Percentiles rank a stretch among this genome's conserved stretches.
These are phyloP conservation scores for Rubia balearica DNA, from an alignment of 305 asterid genomes.

Conservation along the genomic window DNA sequence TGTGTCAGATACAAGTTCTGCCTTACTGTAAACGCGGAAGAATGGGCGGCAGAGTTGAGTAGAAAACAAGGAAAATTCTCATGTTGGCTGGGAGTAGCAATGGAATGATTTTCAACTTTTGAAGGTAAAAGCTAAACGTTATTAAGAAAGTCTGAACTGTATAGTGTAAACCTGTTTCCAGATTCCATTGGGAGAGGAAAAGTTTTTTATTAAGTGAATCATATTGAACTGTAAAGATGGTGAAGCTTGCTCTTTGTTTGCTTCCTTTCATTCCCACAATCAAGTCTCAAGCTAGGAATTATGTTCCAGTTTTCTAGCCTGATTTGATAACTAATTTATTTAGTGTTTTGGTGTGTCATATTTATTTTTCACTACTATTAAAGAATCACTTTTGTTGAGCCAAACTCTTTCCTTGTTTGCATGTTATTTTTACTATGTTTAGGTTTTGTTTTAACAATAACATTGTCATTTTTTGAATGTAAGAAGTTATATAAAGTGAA, in stretches of 20 bases:
- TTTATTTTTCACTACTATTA: too few relatives aligned
- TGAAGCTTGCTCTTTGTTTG: not conserved
- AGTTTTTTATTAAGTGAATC: not conserved
- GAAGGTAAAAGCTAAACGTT: not conserved
- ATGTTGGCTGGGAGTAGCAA: not conserved
- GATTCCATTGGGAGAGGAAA: not conserved
- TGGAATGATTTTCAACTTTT: not conserved
- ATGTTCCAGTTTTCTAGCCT: not conserved
- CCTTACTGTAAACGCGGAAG: not conserved
- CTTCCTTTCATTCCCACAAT: not conserved
- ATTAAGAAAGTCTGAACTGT: not conserved
- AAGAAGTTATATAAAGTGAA: too few relatives aligned
- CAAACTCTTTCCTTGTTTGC: too few relatives aligned
- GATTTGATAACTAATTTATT: not conserved
- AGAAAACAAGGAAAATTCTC: not conserved
- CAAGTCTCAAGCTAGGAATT: not conserved
- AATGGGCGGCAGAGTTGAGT: not conserved
- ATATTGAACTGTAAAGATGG: not conserved
- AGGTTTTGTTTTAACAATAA: too few relatives aligned
- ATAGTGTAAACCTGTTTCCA: not conserved
- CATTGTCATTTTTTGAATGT: too few relatives aligned
- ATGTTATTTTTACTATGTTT: too few relatives aligned
- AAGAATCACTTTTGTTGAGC: too few relatives aligned
- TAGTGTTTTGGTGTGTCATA: too few relatives aligned
- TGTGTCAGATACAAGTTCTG: not conserved